Conservation (phyloP, 2,329 filamentous ascomycete genomes). For the Epichloe bromicola region DNA sequence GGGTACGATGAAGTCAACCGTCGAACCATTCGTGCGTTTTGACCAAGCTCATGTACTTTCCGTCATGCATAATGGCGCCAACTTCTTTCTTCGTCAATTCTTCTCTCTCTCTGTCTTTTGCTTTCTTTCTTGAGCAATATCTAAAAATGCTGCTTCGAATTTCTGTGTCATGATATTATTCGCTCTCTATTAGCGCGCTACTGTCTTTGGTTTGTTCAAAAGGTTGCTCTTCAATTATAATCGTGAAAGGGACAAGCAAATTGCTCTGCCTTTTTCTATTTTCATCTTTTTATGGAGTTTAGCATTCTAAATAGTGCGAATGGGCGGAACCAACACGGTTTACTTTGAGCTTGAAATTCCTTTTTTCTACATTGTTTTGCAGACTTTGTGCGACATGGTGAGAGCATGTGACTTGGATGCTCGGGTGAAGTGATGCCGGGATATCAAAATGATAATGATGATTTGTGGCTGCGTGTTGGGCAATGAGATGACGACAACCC, state of each 20-base stretch:
- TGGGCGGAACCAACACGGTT: neutral
- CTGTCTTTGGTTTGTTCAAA: neutral
- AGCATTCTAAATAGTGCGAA: neutral
- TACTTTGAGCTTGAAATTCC: neutral
- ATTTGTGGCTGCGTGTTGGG: neutral
- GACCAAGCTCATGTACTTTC: neutral
- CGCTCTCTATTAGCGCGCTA: too few relatives aligned
- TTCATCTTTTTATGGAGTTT: neutral
- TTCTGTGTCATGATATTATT: too few relatives aligned
- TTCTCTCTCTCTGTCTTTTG: too few relatives aligned
- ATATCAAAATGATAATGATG: neutral
- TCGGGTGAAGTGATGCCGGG: neutral
- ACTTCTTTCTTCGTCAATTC: neutral
- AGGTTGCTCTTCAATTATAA: neutral
- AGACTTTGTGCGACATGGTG: neutral
- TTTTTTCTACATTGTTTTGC: neutral
- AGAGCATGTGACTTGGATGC: neutral
- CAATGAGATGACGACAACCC: neutral
- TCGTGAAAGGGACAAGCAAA: neutral
- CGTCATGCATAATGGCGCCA: neutral
- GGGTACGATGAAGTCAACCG: slow-evolving; percentile 23
- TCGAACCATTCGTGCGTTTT: slow-evolving; percentile 11
- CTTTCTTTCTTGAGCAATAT: too few relatives aligned
- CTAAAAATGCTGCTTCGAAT: too few relatives aligned
- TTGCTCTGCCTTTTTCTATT: neutral